These are phyloP conservation scores for Aspergillus carlsbadensis DNA, from an alignment of 495 filamentous ascomycete genomes.

Conservation along the genomic window DNA sequence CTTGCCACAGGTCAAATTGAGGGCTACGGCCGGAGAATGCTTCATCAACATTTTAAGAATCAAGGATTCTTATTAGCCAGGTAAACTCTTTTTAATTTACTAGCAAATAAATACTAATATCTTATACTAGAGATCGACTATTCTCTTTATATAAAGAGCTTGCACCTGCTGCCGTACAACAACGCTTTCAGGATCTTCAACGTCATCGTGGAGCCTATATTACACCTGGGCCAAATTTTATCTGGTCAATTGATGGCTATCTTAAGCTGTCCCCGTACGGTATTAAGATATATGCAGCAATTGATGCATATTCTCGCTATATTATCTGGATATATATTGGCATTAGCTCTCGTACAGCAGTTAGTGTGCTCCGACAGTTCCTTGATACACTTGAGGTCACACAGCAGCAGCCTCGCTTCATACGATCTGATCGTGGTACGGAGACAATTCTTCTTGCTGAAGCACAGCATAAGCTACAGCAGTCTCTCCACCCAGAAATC, in stretches of 20 bases:
- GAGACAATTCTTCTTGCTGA: constrained; percentile 18
- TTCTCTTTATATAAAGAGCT: constrained; percentile 16
- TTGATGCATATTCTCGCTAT: constrained; percentile 24
- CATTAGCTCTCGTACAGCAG: constrained; percentile 15
- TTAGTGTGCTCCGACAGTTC: constrained; percentile 22
- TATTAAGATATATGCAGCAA: constrained; percentile 22
- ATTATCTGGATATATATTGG: constrained; percentile 24
- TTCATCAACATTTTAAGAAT: constrained; percentile 17
- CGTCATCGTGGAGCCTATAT: constrained; percentile 15
- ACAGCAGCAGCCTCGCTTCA: constrained; percentile 5
- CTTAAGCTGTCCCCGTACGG: constrained; percentile 20
- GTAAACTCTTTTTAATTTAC: not conserved
- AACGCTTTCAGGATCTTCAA: constrained; percentile 15
- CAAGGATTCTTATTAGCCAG: constrained; percentile 14
- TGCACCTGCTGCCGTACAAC: constrained; percentile 12
- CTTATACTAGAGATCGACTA: constrained; percentile 12
- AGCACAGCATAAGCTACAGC: constrained; percentile 29
- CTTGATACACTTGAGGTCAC: constrained; percentile 13
- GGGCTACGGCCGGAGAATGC: constrained; percentile 16
- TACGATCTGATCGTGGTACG: constrained; percentile 16
- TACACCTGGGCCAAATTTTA: constrained; percentile 22
- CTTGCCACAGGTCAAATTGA: constrained; percentile 8
- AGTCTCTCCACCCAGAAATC: not conserved
- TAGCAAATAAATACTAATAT: not conserved
- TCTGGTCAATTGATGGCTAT: constrained; percentile 25